Evolutionary conservation across 805 yeast species (phyloP), one percentile per base, ranked within the genome.

Genomic region (Saturnispora saitoi): DNA sequence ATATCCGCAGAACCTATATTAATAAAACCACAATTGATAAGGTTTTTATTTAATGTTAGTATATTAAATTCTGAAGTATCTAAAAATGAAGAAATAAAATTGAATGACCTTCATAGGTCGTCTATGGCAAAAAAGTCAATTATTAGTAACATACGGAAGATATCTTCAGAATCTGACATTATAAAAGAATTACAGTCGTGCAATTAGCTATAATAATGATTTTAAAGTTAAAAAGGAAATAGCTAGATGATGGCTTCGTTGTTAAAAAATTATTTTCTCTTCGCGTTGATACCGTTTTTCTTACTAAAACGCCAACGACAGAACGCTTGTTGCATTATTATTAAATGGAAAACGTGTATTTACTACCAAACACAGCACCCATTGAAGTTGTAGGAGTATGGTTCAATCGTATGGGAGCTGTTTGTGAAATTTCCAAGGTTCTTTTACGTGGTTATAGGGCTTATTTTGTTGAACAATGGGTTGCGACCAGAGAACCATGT

Each of bases 401-500:
- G 48, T 46, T 46, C 40, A 12, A 46, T 34, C 29, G 29, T 15
- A 17, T 11, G 19, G 32, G 38, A 3, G 20, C 36, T 20, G 29
- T 4, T 10, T 22, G 41, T 11, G 48, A 46, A 11, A 20, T 40
- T 20, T 20, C 44, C 2, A 40, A 19, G 22, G 49, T 47, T 15
- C 12, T 22, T 32, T 31, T 51, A 11, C n/a, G 38, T 1, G 98
- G 99, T 1, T 88, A 84, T 61, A 98, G 93, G 64, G 76, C 86
- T 14, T 93, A 93, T 62, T 71, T 93, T 34, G 95, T 91, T 10
- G 98, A 93, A 63, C 97, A 91, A 64, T 93, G 99, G 99, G 83
- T 86, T 3, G 73, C 83, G 31, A 81, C 81, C 50, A 70, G 98
- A 41, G 71, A 76, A 38, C 68, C 79, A 11, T 80, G 86, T 24